These are phyloP conservation scores for Gleditsia sinensis DNA, from an alignment of 306 rosid genomes.

Conservation along the genomic window DNA sequence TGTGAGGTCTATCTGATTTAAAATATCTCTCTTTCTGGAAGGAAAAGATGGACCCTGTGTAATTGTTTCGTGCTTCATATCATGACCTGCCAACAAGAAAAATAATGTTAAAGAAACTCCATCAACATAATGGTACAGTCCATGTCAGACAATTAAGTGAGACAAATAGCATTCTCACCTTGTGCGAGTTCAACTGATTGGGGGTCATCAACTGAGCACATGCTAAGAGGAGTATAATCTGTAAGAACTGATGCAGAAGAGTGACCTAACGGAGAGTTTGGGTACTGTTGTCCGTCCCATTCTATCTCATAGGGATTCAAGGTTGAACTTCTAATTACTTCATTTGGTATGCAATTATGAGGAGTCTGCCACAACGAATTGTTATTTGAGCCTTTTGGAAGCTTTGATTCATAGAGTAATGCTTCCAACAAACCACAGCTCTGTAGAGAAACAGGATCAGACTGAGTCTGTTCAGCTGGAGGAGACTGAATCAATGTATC, in stretches of 20 bases:
- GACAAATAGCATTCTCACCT: constrained; percentile 41
- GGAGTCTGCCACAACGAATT: constrained; percentile 40
- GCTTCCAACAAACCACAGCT: constrained; percentile 64
- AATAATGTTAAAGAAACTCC: background rate
- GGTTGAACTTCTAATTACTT: constrained; percentile 32
- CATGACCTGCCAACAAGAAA: constrained; percentile 28
- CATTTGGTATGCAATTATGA: constrained; percentile 40
- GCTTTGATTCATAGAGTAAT: constrained; percentile 43
- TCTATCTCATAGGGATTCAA: constrained; percentile 40
- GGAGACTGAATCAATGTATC: constrained; percentile 51
- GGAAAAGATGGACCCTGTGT: constrained; percentile 29
- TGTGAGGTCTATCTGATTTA: constrained; percentile 19
- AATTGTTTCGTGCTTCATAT: constrained; percentile 40
- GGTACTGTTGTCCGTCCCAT: constrained; percentile 45
- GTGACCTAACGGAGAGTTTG: constrained; percentile 48
- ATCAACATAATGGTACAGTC: background rate
- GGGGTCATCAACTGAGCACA: constrained; percentile 57
- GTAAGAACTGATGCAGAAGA: constrained; percentile 51
- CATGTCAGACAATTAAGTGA: background rate
- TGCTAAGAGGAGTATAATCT: constrained; percentile 55
- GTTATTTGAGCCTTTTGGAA: constrained; percentile 34
- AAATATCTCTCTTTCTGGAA: background rate
- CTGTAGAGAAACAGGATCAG: constrained; percentile 42
- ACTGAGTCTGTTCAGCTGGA: constrained; percentile 35
- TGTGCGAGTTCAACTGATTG: constrained; percentile 39